phyloP scores from a whole-genome alignment of 441 rosid genomes.

The Pelargonium citronellum region DNA sequence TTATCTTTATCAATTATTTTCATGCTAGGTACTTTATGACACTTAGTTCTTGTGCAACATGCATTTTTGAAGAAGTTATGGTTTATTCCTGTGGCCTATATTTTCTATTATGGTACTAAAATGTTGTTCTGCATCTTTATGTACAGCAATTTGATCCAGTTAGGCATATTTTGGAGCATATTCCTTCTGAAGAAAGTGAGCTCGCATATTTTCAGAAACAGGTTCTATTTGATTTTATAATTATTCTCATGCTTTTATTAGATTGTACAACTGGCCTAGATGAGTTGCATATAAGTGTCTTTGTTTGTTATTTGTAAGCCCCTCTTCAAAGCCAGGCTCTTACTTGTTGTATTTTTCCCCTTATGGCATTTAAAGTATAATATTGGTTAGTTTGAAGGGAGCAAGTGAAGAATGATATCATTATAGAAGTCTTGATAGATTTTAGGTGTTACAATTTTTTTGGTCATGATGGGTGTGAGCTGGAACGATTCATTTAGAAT shows the following conservation, averaged over 20 bases:
- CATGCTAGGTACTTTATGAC: not conserved
- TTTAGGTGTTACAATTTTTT: not conserved
- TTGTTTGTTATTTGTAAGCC: not conserved
- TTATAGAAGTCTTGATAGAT: not conserved
- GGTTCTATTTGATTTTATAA: constrained; percentile 35
- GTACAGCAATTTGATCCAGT: constrained; percentile 85
- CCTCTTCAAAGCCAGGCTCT: too few relatives aligned
- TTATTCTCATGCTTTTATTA: constrained; percentile 8
- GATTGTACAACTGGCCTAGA: not conserved
- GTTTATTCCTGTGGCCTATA: not conserved
- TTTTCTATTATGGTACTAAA: constrained; percentile 11
- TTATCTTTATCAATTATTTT: not conserved
- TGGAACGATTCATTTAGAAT: not conserved
- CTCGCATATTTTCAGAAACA: constrained; percentile 73
- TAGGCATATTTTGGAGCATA: constrained; percentile 64
- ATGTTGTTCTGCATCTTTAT: not conserved
- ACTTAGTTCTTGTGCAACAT: not conserved
- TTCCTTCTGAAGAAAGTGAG: constrained; percentile 64
- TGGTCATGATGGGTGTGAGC: not conserved
- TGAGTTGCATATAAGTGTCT: not conserved
- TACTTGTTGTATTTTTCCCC: too few relatives aligned
- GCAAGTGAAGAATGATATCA: not conserved
- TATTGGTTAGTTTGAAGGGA: not conserved
- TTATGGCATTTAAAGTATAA: not conserved
- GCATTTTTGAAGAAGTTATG: not conserved